Base-by-base conservation (phyloP, 1,284 basidiomycete species). In the Cryptococcus deneoformans region DNA sequence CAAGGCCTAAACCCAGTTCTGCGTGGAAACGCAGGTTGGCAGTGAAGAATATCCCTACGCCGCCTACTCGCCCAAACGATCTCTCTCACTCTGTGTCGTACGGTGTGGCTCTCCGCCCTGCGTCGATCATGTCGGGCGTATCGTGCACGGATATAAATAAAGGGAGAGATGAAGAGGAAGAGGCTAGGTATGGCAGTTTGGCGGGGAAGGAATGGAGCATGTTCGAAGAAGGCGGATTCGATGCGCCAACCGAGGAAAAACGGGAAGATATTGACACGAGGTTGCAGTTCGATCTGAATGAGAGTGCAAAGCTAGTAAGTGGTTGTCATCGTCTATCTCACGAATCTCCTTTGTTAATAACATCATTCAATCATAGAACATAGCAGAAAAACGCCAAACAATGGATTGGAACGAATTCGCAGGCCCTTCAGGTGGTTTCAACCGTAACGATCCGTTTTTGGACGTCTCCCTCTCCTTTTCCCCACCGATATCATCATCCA, bases 321-420 rank as follows among this genome's bases (percentile, higher is more conserved):
- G 20, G 20, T 20, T 20, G 20, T 20, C 20, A 20, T 20, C 20
- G 20, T 20, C 20, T 20, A 20, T 14, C 6, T 12, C 11, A 49
- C 6, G 37, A 5, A 12, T 36, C 34, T 29, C 6, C 50, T 35
- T n/a, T 24, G 40, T 10, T 20, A 14, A 43, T 24, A 44, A 9
- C 11, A 45, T 48, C 37, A 47, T 45, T 29, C 14, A 9, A 45
- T 36, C 52, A 16, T 66, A 91, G 89, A 82, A 85, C 58, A 86
- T 85, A 40, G 67, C 83, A 0, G 81, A 84, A 51, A 90, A 90
- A 70, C 87, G 90, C 37, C 77, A 84, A 53, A 92, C 91, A 0
- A 82, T 94, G 66, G 84, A 85, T 37, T 94, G 90, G 91, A 85
- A 84, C 56, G 90, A 93, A 73, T 94, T 94, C 71, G 89, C 89